Evolutionary conservation across 768 basidiomycete genomes (phyloP).

Genomic region (Galerina marginata): DNA sequence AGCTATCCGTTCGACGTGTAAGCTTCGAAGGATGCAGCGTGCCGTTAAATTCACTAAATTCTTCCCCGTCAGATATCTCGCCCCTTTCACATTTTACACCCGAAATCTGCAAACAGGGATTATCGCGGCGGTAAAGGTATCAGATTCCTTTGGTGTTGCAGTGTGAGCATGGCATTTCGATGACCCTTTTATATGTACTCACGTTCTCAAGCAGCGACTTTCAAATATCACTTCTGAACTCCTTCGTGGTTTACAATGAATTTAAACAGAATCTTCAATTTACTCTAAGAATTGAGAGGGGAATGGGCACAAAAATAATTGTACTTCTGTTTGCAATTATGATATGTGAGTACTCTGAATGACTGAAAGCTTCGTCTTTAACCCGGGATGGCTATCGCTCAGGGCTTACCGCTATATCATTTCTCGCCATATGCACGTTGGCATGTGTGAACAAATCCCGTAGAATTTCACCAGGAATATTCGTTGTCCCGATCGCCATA

Average conservation of each 20-base stretch:
- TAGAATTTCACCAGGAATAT: conserved; percentile 24
- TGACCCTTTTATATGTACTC: background rate
- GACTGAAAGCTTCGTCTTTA: background rate
- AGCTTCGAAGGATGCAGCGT: background rate
- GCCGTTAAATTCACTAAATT: background rate
- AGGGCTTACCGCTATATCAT: conserved; percentile 23
- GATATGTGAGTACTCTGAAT: conserved; percentile 12
- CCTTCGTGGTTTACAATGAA: background rate
- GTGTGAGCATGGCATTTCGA: background rate
- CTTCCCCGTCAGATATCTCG: background rate
- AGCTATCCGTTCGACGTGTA: conserved; percentile 10
- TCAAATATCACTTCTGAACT: background rate
- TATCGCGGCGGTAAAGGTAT: background rate
- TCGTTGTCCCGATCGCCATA: conserved; percentile 26
- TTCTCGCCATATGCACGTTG: conserved; percentile 19
- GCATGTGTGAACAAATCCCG: conserved; percentile 16
- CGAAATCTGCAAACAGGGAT: background rate
- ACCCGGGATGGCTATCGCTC: background rate
- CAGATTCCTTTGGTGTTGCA: conserved; percentile 6
- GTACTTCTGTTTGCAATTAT: conserved; percentile 19
- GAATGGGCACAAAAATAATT: conserved; percentile 18
- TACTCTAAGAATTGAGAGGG: conserved; percentile 17
- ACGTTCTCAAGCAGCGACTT: background rate
- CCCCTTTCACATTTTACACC: background rate
- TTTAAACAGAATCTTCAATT: conserved; percentile 4